A percentile compares a stretch with the other conserved stretches of the same genome.
These are phyloP conservation scores for Fusarium verrucosum DNA, from an alignment of 2,329 filamentous ascomycete genomes.

Conservation along the genomic window DNA sequence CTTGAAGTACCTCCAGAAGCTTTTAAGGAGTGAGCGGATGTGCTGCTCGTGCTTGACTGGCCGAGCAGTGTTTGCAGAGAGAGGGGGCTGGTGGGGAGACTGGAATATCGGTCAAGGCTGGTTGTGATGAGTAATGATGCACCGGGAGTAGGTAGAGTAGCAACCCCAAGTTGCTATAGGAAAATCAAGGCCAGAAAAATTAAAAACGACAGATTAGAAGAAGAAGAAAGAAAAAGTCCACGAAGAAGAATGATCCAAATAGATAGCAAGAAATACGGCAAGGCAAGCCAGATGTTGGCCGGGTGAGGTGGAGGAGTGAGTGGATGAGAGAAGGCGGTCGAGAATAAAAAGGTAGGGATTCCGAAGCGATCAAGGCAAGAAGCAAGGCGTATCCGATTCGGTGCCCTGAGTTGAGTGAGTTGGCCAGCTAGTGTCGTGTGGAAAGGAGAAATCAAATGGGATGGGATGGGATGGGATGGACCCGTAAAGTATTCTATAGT, in stretches of 20 bases:
- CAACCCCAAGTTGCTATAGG: constrained; percentile 5
- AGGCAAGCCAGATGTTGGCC: constrained; percentile 25
- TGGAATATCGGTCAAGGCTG: constrained; percentile 37
- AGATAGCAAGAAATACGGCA: constrained; percentile 15
- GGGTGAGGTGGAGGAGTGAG: constrained; percentile 37
- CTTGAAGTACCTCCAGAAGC: constrained; percentile 26
- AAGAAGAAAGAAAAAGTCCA: constrained; percentile 8
- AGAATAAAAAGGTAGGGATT: constrained; percentile 33
- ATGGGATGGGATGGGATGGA: constrained; percentile 15
- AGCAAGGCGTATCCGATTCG: constrained; percentile 34
- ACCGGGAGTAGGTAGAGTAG: constrained; percentile 23
- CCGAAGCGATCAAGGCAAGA: constrained; percentile 27
- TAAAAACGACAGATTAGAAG: constrained; percentile 24
- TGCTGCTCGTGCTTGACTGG: constrained; percentile 33
- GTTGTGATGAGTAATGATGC: constrained; percentile 32
- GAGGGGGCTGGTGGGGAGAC: constrained; percentile 32
- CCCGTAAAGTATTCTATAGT: constrained; percentile 8
- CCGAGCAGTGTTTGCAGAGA: constrained; percentile 17
- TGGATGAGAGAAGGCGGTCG: constrained; percentile 40
- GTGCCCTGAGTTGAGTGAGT: constrained; percentile 21
- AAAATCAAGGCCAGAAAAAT: constrained; percentile 1
- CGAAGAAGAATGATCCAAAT: constrained; percentile 16
- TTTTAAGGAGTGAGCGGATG: constrained; percentile 13
- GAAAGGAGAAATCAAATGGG: constrained; percentile 8
- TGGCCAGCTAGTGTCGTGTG: constrained; percentile 25